A percentile compares a stretch with the other conserved stretches of the same genome.
Conservation (phyloP, 352 stramenopile species). For the Phytophthora aleatoria region DNA sequence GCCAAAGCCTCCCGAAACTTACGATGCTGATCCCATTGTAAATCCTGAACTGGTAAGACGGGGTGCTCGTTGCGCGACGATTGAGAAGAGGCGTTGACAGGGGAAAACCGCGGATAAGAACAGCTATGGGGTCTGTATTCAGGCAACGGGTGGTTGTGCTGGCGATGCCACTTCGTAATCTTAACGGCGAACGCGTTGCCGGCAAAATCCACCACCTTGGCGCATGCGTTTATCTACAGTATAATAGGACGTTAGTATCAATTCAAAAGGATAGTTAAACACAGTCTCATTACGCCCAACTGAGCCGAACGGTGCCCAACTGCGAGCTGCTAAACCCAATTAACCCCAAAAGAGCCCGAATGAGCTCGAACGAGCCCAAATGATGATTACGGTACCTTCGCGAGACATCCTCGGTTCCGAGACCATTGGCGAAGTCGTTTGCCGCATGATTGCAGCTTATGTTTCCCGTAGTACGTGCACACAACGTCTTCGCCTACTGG, state of each 20-base stretch:
- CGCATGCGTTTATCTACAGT: background rate
- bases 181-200: background rate
- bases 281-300: background rate
- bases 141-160: background rate
- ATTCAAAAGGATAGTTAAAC: background rate
- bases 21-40: background rate
- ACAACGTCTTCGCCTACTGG: slow-evolving; percentile 1
- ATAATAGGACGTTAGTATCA: too few species aligned
- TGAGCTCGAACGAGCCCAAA: background rate
- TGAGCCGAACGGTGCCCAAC: too few species aligned
- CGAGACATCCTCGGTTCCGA: background rate
- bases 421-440: background rate
- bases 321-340: background rate
- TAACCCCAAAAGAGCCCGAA: background rate
- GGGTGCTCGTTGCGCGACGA: too few species aligned
- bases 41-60: background rate
- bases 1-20: background rate
- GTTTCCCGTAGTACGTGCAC: background rate
- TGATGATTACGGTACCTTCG: background rate
- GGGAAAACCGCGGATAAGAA: too few species aligned
- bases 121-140: background rate
- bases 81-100: too few species aligned
- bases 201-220: background rate
- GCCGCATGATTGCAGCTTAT: background rate
- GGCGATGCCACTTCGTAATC: background rate